phyloP scores from a whole-genome alignment of 331 rosid species.

The Spiraea crenata region DNA sequence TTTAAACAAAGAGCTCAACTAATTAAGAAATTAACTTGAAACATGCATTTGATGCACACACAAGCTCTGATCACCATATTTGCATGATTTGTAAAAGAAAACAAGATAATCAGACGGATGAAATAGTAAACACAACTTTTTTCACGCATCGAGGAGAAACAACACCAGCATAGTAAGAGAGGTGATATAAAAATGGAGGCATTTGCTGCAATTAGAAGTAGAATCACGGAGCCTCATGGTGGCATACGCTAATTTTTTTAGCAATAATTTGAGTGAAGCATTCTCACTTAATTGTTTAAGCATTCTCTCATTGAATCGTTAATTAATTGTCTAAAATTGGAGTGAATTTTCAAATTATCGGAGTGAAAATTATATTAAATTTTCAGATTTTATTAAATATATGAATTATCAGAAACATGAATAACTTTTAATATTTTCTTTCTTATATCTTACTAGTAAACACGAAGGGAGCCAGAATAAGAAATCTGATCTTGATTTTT shows the following conservation, averaged over 20 bases:
- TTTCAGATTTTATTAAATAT: too few species aligned
- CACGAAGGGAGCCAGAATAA: too few species aligned
- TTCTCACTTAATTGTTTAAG: too few species aligned
- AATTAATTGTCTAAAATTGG: too few species aligned
- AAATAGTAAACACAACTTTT: too few species aligned
- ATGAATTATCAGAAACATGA: too few species aligned
- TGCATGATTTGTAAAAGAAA: background rate
- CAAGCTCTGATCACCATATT: background rate
- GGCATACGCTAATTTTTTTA: constrained; percentile 31
- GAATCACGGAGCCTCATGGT: constrained; percentile 23
- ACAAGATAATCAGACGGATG: background rate
- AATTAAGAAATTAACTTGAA: constrained; percentile 23
- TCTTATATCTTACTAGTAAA: too few species aligned
- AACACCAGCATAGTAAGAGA: background rate
- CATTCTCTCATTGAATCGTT: too few species aligned
- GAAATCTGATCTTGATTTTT: too few species aligned
- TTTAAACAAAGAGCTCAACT: constrained; percentile 37
- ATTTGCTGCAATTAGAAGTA: rapidly evolving
- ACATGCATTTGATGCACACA: constrained; percentile 16
- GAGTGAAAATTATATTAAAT: too few species aligned
- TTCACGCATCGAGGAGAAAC: constrained; percentile 12
- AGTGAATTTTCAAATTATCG: too few species aligned
- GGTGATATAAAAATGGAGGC: background rate
- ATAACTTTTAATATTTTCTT: too few species aligned
- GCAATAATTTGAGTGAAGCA: background rate